phyloP scores from a whole-genome alignment of 2,329 filamentous ascomycete genomes.

The Fusarium goolgardi region DNA sequence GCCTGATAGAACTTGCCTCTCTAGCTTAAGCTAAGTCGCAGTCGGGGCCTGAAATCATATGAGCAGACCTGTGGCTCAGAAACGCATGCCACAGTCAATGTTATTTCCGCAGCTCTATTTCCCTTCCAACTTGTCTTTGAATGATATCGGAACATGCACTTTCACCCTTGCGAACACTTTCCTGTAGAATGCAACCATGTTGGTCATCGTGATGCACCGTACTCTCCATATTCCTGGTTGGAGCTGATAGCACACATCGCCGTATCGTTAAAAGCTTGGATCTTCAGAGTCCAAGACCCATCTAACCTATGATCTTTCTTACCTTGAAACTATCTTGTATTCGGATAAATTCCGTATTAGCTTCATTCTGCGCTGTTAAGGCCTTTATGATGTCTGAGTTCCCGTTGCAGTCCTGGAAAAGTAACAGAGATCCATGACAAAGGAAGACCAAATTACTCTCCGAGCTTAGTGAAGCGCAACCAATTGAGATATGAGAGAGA shows the following conservation, averaged over 20 bases:
- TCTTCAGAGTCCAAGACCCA: not conserved
- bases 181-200: constrained; percentile 27
- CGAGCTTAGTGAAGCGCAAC: constrained; percentile 10
- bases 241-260: not conserved
- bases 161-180: constrained; percentile 25
- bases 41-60: constrained; percentile 6
- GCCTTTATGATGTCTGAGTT: constrained; percentile 18
- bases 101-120: not conserved
- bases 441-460: constrained; percentile 17
- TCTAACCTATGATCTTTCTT: not conserved
- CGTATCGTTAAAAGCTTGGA: not conserved
- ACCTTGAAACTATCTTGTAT: not conserved
- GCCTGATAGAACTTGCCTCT: not conserved
- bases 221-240: not conserved
- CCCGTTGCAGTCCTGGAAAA: constrained; percentile 21
- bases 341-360: not conserved
- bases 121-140: not conserved
- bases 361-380: constrained; percentile 20
- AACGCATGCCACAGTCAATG: not conserved
- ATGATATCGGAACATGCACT: not conserved
- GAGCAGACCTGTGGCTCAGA: not conserved
- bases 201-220: not conserved
- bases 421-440: constrained; percentile 15
- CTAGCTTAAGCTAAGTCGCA: not conserved
- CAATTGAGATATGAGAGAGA: constrained; percentile 21